Percentiles rank a stretch among this genome's conserved stretches.
Conservation (phyloP, 2,329 filamentous ascomycete genomes). For the Rhynchosporium graminicola region DNA sequence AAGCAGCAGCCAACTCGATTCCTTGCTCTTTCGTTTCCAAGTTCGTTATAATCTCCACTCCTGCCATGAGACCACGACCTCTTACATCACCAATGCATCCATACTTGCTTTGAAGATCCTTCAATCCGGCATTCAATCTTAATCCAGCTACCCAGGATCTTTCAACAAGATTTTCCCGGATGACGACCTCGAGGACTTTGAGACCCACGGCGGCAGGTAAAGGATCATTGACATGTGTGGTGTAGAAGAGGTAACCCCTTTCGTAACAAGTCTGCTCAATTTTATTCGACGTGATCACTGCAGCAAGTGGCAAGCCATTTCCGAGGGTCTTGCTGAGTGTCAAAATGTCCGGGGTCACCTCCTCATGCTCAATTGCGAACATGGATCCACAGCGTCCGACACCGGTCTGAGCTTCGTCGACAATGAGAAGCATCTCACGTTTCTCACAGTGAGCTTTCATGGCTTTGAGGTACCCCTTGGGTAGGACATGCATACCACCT, state of each 20-base stretch:
- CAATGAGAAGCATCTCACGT: constrained; percentile 57
- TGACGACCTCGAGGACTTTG: constrained; percentile 63
- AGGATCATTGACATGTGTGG: constrained; percentile 64
- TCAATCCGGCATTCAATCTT: constrained; percentile 51
- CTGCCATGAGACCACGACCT: constrained; percentile 58
- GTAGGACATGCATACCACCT: constrained; percentile 58
- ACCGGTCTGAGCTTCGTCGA: constrained; percentile 62
- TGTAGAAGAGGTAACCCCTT: constrained; percentile 57
- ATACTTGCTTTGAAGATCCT: constrained; percentile 52
- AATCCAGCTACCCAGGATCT: constrained; percentile 49
- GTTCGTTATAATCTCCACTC: constrained; percentile 58
- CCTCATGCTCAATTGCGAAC: constrained; percentile 60
- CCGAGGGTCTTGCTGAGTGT: constrained; percentile 63
- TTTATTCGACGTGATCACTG: constrained; percentile 56
- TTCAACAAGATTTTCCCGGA: constrained; percentile 53
- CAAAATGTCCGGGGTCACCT: constrained; percentile 58
- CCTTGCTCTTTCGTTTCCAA: constrained; percentile 50
- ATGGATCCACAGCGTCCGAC: constrained; percentile 57
- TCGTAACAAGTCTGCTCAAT: constrained; percentile 53
- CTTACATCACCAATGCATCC: constrained; percentile 63
- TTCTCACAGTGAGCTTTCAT: constrained; percentile 56
- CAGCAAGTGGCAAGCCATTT: constrained; percentile 59
- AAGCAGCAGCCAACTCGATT: constrained; percentile 47
- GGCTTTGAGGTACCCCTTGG: constrained; percentile 57
- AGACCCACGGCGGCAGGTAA: constrained; percentile 59